Conservation (phyloP, 2,329 filamentous ascomycete species). For the Orbilia quercus region DNA sequence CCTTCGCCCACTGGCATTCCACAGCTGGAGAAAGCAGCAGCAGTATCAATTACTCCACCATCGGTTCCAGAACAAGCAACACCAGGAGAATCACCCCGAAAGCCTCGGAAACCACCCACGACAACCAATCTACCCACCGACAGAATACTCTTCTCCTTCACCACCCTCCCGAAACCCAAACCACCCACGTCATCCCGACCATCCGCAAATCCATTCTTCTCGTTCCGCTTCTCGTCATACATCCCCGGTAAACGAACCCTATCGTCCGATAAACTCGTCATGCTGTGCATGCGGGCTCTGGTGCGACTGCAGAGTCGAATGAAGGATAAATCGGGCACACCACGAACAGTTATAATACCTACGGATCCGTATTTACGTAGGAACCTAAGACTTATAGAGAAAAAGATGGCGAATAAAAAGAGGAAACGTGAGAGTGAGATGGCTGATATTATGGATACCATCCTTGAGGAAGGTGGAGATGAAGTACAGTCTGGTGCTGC, state of each 20-base stretch:
- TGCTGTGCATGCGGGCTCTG: constrained; percentile 42
- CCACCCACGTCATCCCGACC: not conserved
- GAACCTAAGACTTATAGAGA: constrained; percentile 27
- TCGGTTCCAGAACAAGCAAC: not conserved
- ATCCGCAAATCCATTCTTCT: constrained; percentile 3
- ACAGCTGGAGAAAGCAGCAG: not conserved
- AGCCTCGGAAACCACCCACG: constrained; percentile 20
- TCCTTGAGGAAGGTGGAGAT: no score
- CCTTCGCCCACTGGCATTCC: not conserved
- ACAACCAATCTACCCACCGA: constrained; percentile 1
- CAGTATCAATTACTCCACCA: not conserved
- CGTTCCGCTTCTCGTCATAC: constrained; percentile 18
- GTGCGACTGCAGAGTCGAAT: constrained; percentile 8
- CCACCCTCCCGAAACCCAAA: constrained; percentile 29
- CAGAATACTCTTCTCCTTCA: constrained; percentile 42
- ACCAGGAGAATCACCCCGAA: not conserved
- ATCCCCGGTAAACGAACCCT: constrained; percentile 5
- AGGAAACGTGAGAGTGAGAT: not conserved
- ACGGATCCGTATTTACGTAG: constrained; percentile 20
- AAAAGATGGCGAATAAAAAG: constrained; percentile 10
- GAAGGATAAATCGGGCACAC: not conserved
- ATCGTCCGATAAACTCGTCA: constrained; percentile 45
- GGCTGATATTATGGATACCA: not conserved
- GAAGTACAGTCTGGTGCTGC: no score
- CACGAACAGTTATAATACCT: not conserved